Evolutionary conservation across 495 filamentous ascomycete species (phyloP).

Genomic region (Aspergillus bertholletiae): DNA sequence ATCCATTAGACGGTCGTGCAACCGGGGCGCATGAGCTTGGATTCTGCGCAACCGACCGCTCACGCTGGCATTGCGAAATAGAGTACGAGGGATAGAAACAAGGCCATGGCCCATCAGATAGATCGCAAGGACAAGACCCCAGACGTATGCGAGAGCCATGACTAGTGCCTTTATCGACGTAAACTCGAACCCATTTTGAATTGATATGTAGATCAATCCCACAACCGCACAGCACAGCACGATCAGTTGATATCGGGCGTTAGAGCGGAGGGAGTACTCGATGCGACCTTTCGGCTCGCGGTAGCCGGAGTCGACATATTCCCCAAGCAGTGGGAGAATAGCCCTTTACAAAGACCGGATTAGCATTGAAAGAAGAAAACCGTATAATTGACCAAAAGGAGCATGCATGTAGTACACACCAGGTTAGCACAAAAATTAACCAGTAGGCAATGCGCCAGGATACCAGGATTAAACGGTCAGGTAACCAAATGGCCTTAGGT

Average conservation of each 20-base stretch:
- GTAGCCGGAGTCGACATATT: slow-evolving; percentile 91
- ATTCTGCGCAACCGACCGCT: slow-evolving; percentile 67
- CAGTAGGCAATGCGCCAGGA: slow-evolving; percentile 94
- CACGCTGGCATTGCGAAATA: slow-evolving; percentile 73
- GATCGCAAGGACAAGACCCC: slow-evolving; percentile 86
- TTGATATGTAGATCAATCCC: slow-evolving; percentile 80
- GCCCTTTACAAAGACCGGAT: slow-evolving; percentile 50
- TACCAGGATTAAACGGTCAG: slow-evolving; percentile 67
- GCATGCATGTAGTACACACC: slow-evolving; percentile 47
- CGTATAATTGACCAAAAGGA: neutral
- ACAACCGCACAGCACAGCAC: slow-evolving; percentile 65
- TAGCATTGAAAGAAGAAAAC: neutral
- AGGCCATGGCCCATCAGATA: slow-evolving; percentile 97
- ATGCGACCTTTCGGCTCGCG: slow-evolving; percentile 77
- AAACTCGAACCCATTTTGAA: slow-evolving; percentile 68
- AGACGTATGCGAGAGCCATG: slow-evolving; percentile 92
- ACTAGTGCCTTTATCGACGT: slow-evolving; percentile 70
- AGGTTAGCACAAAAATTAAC: slow-evolving; percentile 92
- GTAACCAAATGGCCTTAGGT: slow-evolving; percentile 63
- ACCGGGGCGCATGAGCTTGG: slow-evolving; percentile 72
- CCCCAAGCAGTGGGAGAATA: slow-evolving; percentile 87
- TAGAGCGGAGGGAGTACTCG: slow-evolving; percentile 76
- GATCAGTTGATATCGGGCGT: slow-evolving; percentile 83
- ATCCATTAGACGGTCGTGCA: slow-evolving; percentile 86
- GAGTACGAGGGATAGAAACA: slow-evolving; percentile 78